Evolutionary conservation across 2,329 filamentous ascomycete species (phyloP).

Genomic region (Colletotrichum sp.): DNA sequence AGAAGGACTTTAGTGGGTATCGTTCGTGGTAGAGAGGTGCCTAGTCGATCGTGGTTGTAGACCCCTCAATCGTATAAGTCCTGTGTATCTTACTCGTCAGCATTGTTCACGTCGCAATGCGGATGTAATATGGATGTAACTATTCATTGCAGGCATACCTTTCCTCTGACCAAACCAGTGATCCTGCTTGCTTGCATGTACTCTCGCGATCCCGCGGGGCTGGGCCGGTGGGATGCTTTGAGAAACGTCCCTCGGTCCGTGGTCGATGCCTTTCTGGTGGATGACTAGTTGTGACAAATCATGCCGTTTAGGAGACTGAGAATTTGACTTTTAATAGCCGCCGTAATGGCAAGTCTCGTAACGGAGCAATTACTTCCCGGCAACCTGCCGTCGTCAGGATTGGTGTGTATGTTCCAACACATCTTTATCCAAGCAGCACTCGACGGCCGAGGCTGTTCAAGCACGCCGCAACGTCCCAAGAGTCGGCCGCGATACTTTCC

Average conservation of each 20-base stretch:
- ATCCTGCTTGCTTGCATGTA: not conserved
- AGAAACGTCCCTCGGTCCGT: not conserved
- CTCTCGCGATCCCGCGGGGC: not conserved
- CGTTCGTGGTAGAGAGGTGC: not conserved
- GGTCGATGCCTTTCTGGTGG: not conserved
- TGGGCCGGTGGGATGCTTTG: not conserved
- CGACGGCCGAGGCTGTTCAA: slow-evolving; percentile 43
- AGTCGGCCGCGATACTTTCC: slow-evolving; percentile 36
- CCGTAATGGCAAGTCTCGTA: rapidly evolving
- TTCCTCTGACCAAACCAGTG: not conserved
- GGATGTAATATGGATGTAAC: rapidly evolving
- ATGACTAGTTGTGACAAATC: not conserved
- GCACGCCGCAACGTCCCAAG: slow-evolving; percentile 50
- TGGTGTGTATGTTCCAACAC: not conserved
- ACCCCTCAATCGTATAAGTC: rapidly evolving
- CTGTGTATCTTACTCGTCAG: not conserved
- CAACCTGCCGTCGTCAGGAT: not conserved
- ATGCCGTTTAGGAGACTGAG: not conserved
- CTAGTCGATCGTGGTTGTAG: not conserved
- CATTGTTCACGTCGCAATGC: not conserved
- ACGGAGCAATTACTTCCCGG: not conserved
- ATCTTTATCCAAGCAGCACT: slow-evolving; percentile 38
- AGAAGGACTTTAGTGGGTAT: rapidly evolving
- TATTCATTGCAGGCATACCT: not conserved
- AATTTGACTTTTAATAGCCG: not conserved